These are phyloP conservation scores for Septoria linicola DNA, from an alignment of 2,329 filamentous ascomycete genomes.

Conservation along the genomic window DNA sequence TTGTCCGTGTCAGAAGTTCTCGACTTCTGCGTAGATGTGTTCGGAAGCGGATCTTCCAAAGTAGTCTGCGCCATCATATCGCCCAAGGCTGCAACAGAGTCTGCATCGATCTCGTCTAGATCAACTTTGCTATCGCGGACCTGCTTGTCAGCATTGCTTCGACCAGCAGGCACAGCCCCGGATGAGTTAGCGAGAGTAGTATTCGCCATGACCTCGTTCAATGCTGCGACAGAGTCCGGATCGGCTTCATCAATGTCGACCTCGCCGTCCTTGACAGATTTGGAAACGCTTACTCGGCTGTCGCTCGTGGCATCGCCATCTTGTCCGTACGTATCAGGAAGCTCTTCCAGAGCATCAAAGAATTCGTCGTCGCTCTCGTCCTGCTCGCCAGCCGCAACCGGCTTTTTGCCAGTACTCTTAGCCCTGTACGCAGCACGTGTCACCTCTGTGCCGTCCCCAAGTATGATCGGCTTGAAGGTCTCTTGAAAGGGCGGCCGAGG, in stretches of 20 bases:
- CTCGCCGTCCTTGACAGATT: background rate
- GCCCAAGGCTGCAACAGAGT: slow-evolving; percentile 2
- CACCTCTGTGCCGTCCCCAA: slow-evolving; percentile 47
- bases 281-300: background rate
- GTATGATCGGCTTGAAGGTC: slow-evolving; percentile 60
- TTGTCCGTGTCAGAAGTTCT: background rate
- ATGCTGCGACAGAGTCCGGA: slow-evolving; percentile 5
- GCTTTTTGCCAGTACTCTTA: slow-evolving; percentile 16
- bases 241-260: slow-evolving; percentile 7
- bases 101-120: slow-evolving; percentile 4
- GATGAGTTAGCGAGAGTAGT: too few relatives aligned
- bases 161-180: too few relatives aligned
- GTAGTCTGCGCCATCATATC: slow-evolving; percentile 3
- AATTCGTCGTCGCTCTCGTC: slow-evolving; percentile 39
- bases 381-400: slow-evolving; percentile 21
- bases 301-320: background rate
- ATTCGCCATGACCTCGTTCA: slow-evolving; percentile 2
- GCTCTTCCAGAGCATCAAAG: slow-evolving; percentile 33
- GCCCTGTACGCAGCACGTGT: slow-evolving; percentile 13
- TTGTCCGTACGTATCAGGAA: slow-evolving; percentile 26
- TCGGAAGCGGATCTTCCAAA: background rate
- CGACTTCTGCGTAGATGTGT: background rate
- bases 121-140: background rate
- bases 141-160: too few relatives aligned
- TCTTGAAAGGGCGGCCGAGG: slow-evolving; percentile 70